These are phyloP conservation scores for Phaeophleospora eucalypticola DNA, from an alignment of 2,329 filamentous ascomycete genomes.

Conservation along the genomic window DNA sequence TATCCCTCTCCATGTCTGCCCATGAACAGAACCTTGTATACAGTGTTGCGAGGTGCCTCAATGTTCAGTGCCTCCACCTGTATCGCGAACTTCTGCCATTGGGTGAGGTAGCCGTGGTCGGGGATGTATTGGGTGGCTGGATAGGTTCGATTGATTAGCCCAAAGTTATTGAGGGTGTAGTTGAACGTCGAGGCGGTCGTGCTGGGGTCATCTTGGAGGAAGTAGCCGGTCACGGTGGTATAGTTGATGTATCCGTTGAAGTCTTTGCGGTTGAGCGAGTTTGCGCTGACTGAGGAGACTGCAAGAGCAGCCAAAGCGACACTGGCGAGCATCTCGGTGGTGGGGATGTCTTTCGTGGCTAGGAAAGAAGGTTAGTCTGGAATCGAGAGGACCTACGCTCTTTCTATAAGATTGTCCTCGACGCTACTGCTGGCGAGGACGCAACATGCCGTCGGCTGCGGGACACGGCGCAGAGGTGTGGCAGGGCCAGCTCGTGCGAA, in stretches of 20 bases:
- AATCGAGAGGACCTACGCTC: too few species aligned
- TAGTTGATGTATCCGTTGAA: slow-evolving; percentile 50
- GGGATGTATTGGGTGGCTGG: slow-evolving; percentile 45
- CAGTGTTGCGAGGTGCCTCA: slow-evolving; percentile 46
- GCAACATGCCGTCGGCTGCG: not conserved
- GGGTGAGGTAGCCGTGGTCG: slow-evolving; percentile 45
- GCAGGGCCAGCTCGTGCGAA: slow-evolving; percentile 1
- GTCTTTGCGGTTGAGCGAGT: slow-evolving; percentile 9
- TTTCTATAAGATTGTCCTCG: too few species aligned
- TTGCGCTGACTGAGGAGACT: slow-evolving; percentile 8
- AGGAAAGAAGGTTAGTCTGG: not conserved
- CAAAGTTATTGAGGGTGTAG: slow-evolving; percentile 61
- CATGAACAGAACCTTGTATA: slow-evolving; percentile 67
- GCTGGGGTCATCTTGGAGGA: slow-evolving; percentile 57
- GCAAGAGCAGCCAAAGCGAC: slow-evolving; percentile 8
- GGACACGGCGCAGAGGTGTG: not conserved
- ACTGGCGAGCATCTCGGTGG: slow-evolving; percentile 4
- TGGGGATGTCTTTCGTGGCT: not conserved
- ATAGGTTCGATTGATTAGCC: slow-evolving; percentile 61
- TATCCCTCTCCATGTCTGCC: slow-evolving; percentile 66
- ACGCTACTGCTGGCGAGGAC: too few species aligned
- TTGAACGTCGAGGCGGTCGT: slow-evolving; percentile 59
- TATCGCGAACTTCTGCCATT: slow-evolving; percentile 62
- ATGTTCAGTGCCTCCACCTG: slow-evolving; percentile 57
- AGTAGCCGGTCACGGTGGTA: slow-evolving; percentile 58